A percentile compares a stretch with the other conserved stretches of the same genome.
Conservation (phyloP, 768 basidiomycete species). For the Phaeotremella fagi region DNA sequence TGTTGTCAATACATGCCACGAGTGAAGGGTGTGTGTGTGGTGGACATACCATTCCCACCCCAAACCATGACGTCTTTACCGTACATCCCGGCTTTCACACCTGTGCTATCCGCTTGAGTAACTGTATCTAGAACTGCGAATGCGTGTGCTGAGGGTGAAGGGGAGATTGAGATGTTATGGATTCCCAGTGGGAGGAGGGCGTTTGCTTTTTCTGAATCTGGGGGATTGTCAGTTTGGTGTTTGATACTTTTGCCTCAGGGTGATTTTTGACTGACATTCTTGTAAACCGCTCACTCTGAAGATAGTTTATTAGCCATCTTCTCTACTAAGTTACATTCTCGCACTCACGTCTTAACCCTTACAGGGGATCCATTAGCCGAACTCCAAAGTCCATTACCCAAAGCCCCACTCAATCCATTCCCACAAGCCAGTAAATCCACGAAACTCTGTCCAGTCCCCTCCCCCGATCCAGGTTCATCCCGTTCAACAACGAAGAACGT, state of each 20-base stretch:
- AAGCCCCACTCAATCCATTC: conserved; percentile 69
- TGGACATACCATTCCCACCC: conserved; percentile 42
- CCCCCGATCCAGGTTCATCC: conserved; percentile 43
- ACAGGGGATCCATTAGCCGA: conserved; percentile 67
- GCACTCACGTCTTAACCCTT: conserved; percentile 59
- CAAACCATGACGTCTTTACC: conserved; percentile 49
- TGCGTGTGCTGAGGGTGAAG: conserved; percentile 61
- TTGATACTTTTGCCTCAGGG: neutral
- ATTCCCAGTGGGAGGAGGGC: conserved; percentile 64
- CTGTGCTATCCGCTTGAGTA: conserved; percentile 49
- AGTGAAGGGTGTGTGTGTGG: neutral
- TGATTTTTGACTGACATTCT: conserved; percentile 65
- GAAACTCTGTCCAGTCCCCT: too few species aligned
- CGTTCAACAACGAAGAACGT: conserved; percentile 73
- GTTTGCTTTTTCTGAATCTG: conserved; percentile 64
- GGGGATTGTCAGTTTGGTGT: neutral
- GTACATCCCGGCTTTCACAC: conserved; percentile 39
- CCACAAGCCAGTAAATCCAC: conserved; percentile 70
- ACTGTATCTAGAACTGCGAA: conserved; percentile 67
- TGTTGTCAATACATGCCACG: conserved; percentile 17
- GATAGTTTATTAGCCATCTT: neutral
- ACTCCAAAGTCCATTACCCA: conserved; percentile 57
- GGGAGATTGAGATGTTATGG: conserved; percentile 57
- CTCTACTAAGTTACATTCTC: too few species aligned
- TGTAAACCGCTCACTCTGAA: conserved; percentile 64